phyloP scores from a whole-genome alignment of 371 early-diverging fungal species.

The Saksenaea vasiformis region DNA sequence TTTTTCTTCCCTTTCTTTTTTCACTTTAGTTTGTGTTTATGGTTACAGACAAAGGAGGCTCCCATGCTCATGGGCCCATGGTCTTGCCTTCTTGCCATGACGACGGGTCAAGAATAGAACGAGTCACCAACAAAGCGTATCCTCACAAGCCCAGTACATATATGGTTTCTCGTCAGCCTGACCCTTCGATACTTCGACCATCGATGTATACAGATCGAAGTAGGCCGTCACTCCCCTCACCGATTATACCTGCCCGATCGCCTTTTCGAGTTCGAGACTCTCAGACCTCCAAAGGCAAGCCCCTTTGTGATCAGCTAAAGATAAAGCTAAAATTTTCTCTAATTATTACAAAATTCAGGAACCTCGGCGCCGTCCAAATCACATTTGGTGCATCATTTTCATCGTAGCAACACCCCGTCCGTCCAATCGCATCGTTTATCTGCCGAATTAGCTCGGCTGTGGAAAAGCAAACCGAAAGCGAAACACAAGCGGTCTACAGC shows the following conservation, averaged over 20 bases:
- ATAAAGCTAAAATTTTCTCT: neutral
- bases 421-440: slow-evolving; percentile 11
- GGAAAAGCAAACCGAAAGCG: slow-evolving; percentile 25
- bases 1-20: neutral
- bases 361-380: neutral
- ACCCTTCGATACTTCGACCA: neutral
- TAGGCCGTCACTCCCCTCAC: neutral
- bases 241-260: neutral
- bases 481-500: neutral
- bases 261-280: slow-evolving; percentile 37
- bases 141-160: neutral
- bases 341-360: neutral
- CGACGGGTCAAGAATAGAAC: neutral
- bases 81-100: neutral
- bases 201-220: neutral
- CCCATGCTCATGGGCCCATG: neutral
- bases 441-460: slow-evolving; percentile 32
- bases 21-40: neutral
- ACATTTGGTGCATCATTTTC: neutral
- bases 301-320: neutral
- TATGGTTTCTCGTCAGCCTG: neutral
- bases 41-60: neutral
- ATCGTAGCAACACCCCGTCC: neutral
- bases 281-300: neutral
- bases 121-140: neutral